Conservation (phyloP, 2,329 filamentous ascomycete genomes). For the Coniochaeta hoffmannii region DNA sequence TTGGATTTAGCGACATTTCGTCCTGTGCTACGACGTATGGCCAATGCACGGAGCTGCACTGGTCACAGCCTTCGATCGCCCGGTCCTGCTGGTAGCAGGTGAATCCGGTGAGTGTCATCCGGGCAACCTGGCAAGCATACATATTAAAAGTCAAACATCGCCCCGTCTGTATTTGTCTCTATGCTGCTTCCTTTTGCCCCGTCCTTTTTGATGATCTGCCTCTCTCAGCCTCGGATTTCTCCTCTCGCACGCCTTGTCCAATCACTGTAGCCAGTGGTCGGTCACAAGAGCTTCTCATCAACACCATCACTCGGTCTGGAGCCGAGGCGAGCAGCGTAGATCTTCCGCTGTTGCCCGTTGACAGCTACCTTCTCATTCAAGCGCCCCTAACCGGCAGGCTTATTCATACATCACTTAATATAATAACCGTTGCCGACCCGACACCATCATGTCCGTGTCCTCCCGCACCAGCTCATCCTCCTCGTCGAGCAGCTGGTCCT, state of each 20-base stretch:
- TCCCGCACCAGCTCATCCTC: neutral
- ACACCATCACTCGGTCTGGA: neutral
- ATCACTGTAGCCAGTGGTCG: neutral
- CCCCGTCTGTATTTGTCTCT: neutral
- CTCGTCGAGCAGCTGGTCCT: neutral
- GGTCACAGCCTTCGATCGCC: neutral
- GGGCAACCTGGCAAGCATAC: neutral
- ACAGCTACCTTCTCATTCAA: neutral
- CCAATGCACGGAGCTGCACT: neutral
- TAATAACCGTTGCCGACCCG: neutral
- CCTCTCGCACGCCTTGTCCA: neutral
- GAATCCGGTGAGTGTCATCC: neutral
- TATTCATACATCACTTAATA: neutral
- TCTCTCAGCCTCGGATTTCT: neutral
- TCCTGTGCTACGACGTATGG: neutral
- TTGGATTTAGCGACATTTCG: neutral
- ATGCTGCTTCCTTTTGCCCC: neutral
- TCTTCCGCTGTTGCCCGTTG: neutral
- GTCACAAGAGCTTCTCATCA: neutral
- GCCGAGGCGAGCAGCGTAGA: neutral
- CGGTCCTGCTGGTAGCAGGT: neutral
- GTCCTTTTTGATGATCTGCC: slow-evolving; percentile 1
- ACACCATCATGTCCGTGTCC: neutral
- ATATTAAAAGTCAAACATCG: neutral
- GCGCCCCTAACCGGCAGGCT: neutral